Base-by-base conservation (phyloP, 192 early-diverging fungal genomes). In the Podila verticillata region DNA sequence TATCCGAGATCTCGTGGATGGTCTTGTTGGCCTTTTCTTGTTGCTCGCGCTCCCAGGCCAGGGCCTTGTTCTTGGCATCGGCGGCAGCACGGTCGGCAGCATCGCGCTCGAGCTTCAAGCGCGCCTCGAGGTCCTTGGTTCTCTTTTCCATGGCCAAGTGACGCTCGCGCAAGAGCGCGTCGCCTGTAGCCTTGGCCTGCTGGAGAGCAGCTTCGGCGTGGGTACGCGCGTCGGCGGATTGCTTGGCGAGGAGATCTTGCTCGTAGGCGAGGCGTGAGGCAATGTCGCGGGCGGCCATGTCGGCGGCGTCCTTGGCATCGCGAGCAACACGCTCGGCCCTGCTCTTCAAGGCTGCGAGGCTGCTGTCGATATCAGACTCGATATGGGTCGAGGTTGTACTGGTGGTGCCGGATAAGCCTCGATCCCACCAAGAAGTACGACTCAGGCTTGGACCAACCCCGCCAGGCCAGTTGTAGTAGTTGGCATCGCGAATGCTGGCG, bases 351-450 rank as follows among this genome's bases (percentile, higher is more conserved):
- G 15, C 9, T 17, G 48, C 13, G 20, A 54, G 13, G 32, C 51
- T 51, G 17, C 24, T 22, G 31, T 70, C 59, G 5, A 22, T 7
- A 51, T 44, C 30, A 22, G 47, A 48, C 17, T 32, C 28, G 13
- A 5, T 44, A n/a, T n/a, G n/a, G 13, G 13, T 17, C 7, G 7
- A 15, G 2, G 13, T 0, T 7, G 15, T 44, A 44, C 1, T 39
- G 36, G 36, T 39, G 7, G 36, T 3, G 13, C 39, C 39, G 17
- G 39, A 44, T 4, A 44, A n/a, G 19, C 31, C 30, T n/a, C 30
- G 35, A 19, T 70, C 68, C 68, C 68, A 70, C 68, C 68, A 70
- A 22, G 68, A 70, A 3, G 68, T 17, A 12, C 68, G 68, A 31
- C 31, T 48, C 7, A 70, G 30, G 29, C 39, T 24, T 19, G 65